Evolutionary conservation across 1,284 basidiomycete genomes (phyloP).

Genomic region (Porogramme epimiltina): DNA sequence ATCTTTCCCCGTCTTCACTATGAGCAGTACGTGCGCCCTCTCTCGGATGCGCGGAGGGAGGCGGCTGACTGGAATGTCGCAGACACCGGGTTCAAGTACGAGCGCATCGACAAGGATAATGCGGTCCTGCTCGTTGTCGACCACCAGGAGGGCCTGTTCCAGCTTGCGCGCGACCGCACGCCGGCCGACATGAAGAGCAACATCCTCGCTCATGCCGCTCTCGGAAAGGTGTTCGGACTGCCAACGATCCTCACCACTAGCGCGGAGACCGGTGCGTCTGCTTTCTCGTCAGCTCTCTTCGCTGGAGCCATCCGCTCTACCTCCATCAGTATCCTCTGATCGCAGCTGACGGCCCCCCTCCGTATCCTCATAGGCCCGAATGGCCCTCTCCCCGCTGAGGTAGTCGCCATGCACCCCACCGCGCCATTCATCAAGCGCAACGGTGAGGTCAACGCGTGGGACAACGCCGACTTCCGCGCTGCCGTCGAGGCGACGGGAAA

Average conservation of each 20-base stretch:
- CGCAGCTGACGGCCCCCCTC: too few relatives aligned
- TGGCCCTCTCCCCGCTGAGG: conserved; percentile 45
- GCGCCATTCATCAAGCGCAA: conserved; percentile 45
- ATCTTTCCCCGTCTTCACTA: too few relatives aligned
- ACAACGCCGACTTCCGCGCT: conserved; percentile 46
- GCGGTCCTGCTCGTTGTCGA: conserved; percentile 46
- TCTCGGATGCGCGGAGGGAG: too few relatives aligned
- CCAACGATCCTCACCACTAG: conserved; percentile 48
- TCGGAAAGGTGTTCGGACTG: conserved; percentile 45
- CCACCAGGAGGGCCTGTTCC: conserved; percentile 48
- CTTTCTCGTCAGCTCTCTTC: too few relatives aligned
- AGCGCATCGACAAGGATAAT: conserved; percentile 46
- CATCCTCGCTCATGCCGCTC: conserved; percentile 46
- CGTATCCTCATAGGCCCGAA: conserved; percentile 42
- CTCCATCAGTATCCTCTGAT: too few relatives aligned
- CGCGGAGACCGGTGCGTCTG: conserved; percentile 41
- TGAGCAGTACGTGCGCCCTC: too few relatives aligned
- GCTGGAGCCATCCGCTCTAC: neutral
- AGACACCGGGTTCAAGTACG: conserved; percentile 40
- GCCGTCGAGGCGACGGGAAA: too few relatives aligned
- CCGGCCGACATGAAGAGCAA: conserved; percentile 44
- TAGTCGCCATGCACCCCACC: conserved; percentile 44
- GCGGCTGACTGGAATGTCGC: too few relatives aligned
- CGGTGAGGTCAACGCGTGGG: conserved; percentile 53
- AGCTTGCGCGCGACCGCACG: conserved; percentile 41